Evolutionary conservation across 352 stramenopile species (phyloP).

Genomic region (Globisporangium ultimum): DNA sequence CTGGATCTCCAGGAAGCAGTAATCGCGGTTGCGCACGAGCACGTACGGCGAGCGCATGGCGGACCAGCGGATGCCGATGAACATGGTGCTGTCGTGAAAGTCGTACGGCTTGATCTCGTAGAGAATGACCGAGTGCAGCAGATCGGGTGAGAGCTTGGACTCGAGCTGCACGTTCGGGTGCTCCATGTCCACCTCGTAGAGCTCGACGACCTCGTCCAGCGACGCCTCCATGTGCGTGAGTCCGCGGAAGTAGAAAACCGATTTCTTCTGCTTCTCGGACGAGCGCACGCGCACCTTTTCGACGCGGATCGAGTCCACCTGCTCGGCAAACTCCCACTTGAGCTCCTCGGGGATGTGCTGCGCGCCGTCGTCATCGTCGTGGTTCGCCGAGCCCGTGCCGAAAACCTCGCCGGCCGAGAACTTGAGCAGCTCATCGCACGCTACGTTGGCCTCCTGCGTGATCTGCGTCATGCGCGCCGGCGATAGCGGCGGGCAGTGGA

Average conservation of each 20-base stretch:
- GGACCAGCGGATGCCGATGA: conserved; percentile 79
- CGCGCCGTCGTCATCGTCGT: conserved; percentile 3
- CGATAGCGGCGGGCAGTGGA: conserved; percentile 73
- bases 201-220: conserved; percentile 68
- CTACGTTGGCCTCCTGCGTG: conserved; percentile 62
- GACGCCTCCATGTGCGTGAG: conserved; percentile 63
- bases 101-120: conserved; percentile 74
- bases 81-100: conserved; percentile 42
- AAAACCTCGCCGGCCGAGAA: conserved; percentile 69
- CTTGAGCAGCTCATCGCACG: conserved; percentile 72
- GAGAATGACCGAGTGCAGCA: conserved; percentile 75
- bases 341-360: conserved; percentile 30
- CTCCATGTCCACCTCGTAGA: conserved; percentile 69
- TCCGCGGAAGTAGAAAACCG: conserved; percentile 70
- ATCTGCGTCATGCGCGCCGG: conserved; percentile 57
- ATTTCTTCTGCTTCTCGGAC: conserved; percentile 36
- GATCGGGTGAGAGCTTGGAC: conserved; percentile 65
- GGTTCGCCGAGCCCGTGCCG: conserved; percentile 19
- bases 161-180: conserved; percentile 76
- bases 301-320: conserved; percentile 64
- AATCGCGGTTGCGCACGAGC: conserved; percentile 73
- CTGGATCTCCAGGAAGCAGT: conserved; percentile 77
- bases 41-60: conserved; percentile 68
- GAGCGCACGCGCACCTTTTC: conserved; percentile 75
- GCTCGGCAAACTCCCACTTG: conserved; percentile 71